phyloP scores from a whole-genome alignment of 208 protist genomes.

The Angomonas ambiguus region DNA sequence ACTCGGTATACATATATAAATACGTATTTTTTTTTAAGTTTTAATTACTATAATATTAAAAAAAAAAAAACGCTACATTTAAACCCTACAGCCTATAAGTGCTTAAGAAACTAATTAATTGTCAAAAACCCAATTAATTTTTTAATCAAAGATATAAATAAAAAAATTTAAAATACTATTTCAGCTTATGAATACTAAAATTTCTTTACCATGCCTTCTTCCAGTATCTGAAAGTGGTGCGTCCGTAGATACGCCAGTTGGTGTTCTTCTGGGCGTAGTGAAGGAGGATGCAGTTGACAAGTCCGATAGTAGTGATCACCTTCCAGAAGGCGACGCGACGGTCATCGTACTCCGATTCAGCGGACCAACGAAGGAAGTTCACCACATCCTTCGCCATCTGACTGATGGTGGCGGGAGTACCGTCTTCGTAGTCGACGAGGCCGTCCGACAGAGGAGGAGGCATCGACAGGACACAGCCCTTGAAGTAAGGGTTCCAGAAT shows the following conservation, averaged over 20 bases:
- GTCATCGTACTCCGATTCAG: constrained; percentile 88
- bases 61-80: constrained; percentile 1
- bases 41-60: constrained; percentile 6
- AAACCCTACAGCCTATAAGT: constrained; percentile 2
- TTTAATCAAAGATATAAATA: constrained; percentile 3
- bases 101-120: constrained; percentile 4
- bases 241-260: constrained; percentile 85
- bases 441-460: constrained; percentile 94
- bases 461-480: constrained; percentile 97
- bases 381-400: constrained; percentile 98
- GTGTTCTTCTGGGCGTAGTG: constrained; percentile 88
- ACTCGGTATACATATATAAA: too few species aligned
- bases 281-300: constrained; percentile 80
- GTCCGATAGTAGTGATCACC: constrained; percentile 63
- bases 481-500: constrained; percentile 98
- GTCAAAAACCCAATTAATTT: neutral
- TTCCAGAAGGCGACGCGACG: constrained; percentile 86
- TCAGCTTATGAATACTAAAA: neutral
- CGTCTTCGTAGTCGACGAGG: constrained; percentile 97
- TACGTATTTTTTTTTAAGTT: constrained; percentile 14
- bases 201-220: constrained; percentile 78
- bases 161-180: neutral
- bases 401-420: constrained; percentile 93
- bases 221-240: constrained; percentile 89
- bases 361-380: constrained; percentile 91